Evolutionary conservation across 176 grass and related monocot species (phyloP).

Genomic region (Eremochloa ophiuroides): DNA sequence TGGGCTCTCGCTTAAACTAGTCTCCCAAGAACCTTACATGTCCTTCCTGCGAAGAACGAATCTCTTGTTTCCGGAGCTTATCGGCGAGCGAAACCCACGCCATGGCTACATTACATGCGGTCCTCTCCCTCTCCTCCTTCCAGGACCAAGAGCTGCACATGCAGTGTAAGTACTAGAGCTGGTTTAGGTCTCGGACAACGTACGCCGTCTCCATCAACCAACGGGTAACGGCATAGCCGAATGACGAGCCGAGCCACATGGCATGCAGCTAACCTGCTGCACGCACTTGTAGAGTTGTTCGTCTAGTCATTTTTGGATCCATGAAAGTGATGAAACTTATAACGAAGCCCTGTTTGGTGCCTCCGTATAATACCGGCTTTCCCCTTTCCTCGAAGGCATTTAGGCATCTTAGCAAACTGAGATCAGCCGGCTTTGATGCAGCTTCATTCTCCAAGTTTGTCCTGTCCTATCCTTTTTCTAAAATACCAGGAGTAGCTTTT

Average conservation of each 20-base stretch:
- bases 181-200: conserved; percentile 5
- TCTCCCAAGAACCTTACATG: conserved; percentile 30
- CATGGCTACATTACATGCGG: not conserved
- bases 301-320: not conserved
- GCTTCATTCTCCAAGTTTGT: not conserved
- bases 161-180: not conserved
- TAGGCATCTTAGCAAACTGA: not conserved
- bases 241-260: conserved; percentile 28
- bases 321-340: not conserved
- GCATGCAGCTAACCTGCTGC: not conserved
- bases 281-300: not conserved
- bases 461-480: not conserved
- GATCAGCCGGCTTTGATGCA: not conserved
- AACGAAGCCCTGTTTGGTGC: not conserved
- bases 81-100: conserved; percentile 32
- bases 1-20: conserved; percentile 32
- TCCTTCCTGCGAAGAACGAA: conserved; percentile 47
- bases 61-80: conserved; percentile 54
- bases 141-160: conserved; percentile 5
- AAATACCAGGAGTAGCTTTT: too few relatives aligned
- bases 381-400: too few relatives aligned
- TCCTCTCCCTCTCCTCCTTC: not conserved
- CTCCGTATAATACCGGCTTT: too few relatives aligned
- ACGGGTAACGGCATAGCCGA: not conserved
- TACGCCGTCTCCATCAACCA: conserved; percentile 22